These are phyloP conservation scores for Sugiyamaella lignohabitans DNA, from an alignment of 805 yeast genomes.

Conservation along the genomic window DNA sequence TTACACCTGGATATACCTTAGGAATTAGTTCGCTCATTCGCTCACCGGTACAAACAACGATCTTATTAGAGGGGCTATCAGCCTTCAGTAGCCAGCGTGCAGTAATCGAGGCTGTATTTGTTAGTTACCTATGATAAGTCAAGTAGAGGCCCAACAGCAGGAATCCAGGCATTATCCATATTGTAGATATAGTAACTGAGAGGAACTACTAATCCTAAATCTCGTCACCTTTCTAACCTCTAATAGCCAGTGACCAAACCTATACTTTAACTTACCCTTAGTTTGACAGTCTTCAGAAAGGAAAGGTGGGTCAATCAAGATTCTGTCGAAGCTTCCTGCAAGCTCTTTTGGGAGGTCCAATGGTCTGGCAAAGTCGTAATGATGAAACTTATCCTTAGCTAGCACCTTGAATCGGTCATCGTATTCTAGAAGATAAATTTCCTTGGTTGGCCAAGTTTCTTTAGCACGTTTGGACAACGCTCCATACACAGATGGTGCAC, in stretches of 20 bases:
- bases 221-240: too few species aligned
- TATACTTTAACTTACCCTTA: constrained; percentile 45
- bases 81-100: constrained; percentile 51
- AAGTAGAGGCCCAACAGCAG: too few species aligned
- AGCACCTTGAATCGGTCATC: constrained; percentile 71
- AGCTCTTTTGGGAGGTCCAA: constrained; percentile 50
- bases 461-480: constrained; percentile 55
- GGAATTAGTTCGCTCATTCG: constrained; percentile 65
- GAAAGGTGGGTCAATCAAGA: constrained; percentile 85
- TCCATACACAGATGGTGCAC: constrained; percentile 91
- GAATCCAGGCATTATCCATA: too few species aligned
- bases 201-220: too few species aligned
- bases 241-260: too few species aligned
- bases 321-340: constrained; percentile 57
- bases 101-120: constrained; percentile 42
- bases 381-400: constrained; percentile 64
- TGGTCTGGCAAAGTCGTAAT: constrained; percentile 73
- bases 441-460: constrained; percentile 40
- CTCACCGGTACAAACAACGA: constrained; percentile 85
- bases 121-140: constrained; percentile 11
- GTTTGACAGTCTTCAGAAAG: constrained; percentile 75
- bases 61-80: constrained; percentile 32
- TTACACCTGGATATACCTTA: constrained; percentile 56
- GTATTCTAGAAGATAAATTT: constrained; percentile 74
- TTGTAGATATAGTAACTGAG: too few species aligned